Evolutionary conservation across 495 filamentous ascomycete species (phyloP).

Genomic region (Hyaloscypha finlandica): DNA sequence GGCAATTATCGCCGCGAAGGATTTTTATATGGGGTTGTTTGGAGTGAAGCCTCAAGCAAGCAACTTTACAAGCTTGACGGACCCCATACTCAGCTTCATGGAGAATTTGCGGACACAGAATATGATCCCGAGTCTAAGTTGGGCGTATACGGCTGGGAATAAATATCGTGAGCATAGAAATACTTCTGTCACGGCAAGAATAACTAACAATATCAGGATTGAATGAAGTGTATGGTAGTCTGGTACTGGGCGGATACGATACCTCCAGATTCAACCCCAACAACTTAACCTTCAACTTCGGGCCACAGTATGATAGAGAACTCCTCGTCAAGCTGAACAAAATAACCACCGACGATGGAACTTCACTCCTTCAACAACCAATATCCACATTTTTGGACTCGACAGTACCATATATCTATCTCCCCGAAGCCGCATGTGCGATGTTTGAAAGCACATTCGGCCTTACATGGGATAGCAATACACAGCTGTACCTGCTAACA

Average conservation of each 20-base stretch:
- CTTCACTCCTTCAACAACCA: constrained; percentile 36
- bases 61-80: constrained; percentile 45
- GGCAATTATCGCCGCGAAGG: constrained; percentile 40
- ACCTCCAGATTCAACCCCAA: constrained; percentile 50
- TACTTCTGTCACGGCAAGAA: not conserved
- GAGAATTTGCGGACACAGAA: constrained; percentile 46
- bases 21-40: constrained; percentile 43
- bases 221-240: constrained; percentile 48
- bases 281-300: constrained; percentile 42
- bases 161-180: constrained; percentile 8
- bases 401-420: constrained; percentile 55
- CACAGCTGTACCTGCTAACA: constrained; percentile 52
- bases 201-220: constrained; percentile 31
- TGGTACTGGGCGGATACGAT: constrained; percentile 60
- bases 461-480: constrained; percentile 45
- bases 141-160: constrained; percentile 57
- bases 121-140: constrained; percentile 53
- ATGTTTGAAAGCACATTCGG: constrained; percentile 56
- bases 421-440: constrained; percentile 52
- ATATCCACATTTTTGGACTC: constrained; percentile 52
- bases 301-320: constrained; percentile 11
- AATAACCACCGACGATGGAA: constrained; percentile 6
- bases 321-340: constrained; percentile 1
- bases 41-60: constrained; percentile 52
- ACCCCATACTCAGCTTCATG: constrained; percentile 48